Base-by-base conservation (phyloP, 2,329 filamentous ascomycete species). In the Penicillium sclerotigenum region DNA sequence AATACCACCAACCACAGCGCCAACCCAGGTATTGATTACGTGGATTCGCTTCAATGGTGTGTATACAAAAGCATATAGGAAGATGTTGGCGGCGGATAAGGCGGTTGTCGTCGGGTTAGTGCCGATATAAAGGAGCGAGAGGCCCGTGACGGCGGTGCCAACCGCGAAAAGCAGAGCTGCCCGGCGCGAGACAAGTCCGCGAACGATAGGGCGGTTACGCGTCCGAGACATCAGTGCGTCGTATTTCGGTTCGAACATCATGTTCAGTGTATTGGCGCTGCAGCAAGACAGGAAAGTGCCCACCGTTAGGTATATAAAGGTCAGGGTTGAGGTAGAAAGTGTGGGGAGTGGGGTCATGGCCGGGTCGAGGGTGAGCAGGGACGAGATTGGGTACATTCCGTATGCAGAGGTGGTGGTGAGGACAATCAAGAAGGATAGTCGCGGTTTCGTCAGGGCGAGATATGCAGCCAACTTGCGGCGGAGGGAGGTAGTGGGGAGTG, bases 141-240 rank as follows among this genome's bases (percentile, higher is more conserved):
- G 83, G 50, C 94, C 94, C 0, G 82, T 70, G 0, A 82, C 69
- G 7, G 87, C 93, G 1, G 89, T 88, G 2, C 84, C 72, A n/a
- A 90, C 71, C 10, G 92, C 94, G 70, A 97, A 99, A 16, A 88
- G 63, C 2, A 90, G 76, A 4, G 94, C 94, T 18, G 83, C 84
- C 28, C 86, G 83, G 5, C 81, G 81, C 34, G 85, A 87, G 38
- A 99, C 80, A 1, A 99, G 83, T 8, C 86, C 85, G 46, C 94
- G 84, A 4, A 97, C 94, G 0, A 99, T 80, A 0, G 94, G 94
- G 5, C 94, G 79, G 65, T 97, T 97, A 28, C 90, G 84, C 2
- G 94, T 99, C n/a, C 94, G 86, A 34, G 84, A 87, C 94, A 99
- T 99, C 67, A 89, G 86, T 43, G 91, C 90, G 73, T 99, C 94